A percentile compares a stretch with the other conserved stretches of the same genome.
phyloP scores from a whole-genome alignment of 2,329 filamentous ascomycete species.

The Mycosphaerella sp. region DNA sequence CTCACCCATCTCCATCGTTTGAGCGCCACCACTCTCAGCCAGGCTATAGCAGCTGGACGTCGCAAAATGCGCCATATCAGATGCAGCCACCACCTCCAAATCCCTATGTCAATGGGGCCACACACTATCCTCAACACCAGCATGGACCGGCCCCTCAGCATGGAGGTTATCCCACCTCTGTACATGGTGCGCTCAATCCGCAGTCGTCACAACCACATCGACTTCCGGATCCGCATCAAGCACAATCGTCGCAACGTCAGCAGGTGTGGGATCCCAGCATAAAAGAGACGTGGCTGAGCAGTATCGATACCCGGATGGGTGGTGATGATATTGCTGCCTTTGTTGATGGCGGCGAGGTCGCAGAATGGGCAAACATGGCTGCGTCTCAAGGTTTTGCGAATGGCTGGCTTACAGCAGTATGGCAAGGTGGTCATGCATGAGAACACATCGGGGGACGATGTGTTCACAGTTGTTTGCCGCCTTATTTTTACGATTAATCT shows the following conservation, averaged over 20 bases:
- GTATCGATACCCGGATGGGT: constrained; percentile 34
- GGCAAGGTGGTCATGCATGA: constrained; percentile 11
- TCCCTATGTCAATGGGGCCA: constrained; percentile 19
- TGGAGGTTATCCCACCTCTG: constrained; percentile 13
- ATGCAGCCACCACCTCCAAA: constrained; percentile 21
- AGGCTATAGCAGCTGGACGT: constrained; percentile 21
- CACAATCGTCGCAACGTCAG: constrained; percentile 9
- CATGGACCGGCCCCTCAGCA: constrained; percentile 9
- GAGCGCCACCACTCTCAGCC: constrained; percentile 16
- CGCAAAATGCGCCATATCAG: constrained; percentile 19
- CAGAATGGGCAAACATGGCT: constrained; percentile 30
- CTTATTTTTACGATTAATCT: no score
- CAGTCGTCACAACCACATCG: constrained; percentile 12
- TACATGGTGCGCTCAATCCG: constrained; percentile 6
- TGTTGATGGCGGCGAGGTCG: constrained; percentile 34
- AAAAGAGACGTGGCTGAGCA: constrained; percentile 34
- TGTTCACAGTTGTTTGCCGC: no score
- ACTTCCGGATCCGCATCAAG: constrained; percentile 9
- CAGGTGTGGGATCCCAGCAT: constrained; percentile 24
- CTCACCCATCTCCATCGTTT: constrained; percentile 24
- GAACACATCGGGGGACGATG: no score
- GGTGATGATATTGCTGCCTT: constrained; percentile 39
- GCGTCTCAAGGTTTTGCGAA: constrained; percentile 19
- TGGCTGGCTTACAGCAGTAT: constrained; percentile 28
- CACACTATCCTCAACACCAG: constrained; percentile 10